A percentile compares a stretch with the other conserved stretches of the same genome.
Conservation (phyloP, 2,329 filamentous ascomycete species). For the Pseudogymnoascus sp. region DNA sequence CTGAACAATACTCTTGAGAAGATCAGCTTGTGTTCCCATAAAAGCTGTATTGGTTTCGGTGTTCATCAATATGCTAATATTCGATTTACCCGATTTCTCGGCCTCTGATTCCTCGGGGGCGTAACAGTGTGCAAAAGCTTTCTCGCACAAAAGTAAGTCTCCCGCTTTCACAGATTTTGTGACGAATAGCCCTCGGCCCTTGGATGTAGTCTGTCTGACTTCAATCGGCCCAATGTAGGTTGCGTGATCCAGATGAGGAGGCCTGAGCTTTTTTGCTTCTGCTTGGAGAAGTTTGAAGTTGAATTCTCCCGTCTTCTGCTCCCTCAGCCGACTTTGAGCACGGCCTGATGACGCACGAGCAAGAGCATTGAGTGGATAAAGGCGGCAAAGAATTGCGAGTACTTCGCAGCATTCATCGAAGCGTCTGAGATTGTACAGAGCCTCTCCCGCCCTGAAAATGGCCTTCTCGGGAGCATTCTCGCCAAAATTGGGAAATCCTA, state of each 20-base stretch:
- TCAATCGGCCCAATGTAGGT: slow-evolving; percentile 38
- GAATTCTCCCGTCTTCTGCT: slow-evolving; percentile 36
- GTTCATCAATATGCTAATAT: slow-evolving; percentile 33
- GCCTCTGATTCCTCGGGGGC: slow-evolving; percentile 18
- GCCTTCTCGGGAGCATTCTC: slow-evolving; percentile 29
- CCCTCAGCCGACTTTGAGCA: slow-evolving; percentile 27
- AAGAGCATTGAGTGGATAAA: slow-evolving; percentile 33
- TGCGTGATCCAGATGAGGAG: slow-evolving; percentile 45
- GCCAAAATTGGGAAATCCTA: slow-evolving; percentile 22
- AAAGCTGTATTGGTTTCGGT: slow-evolving; percentile 25
- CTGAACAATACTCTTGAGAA: slow-evolving; percentile 36
- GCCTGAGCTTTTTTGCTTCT: slow-evolving; percentile 27
- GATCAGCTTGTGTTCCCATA: slow-evolving; percentile 34
- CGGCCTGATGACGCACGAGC: slow-evolving; percentile 34
- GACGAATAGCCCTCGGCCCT: slow-evolving; percentile 46
- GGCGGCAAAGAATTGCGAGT: slow-evolving; percentile 19
- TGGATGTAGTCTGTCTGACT: slow-evolving; percentile 33
- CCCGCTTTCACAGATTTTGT: slow-evolving; percentile 40
- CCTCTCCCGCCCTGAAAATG: slow-evolving; percentile 31
- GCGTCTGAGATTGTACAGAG: slow-evolving; percentile 31
- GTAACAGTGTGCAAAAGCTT: slow-evolving; percentile 44
- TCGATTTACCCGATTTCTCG: slow-evolving; percentile 13
- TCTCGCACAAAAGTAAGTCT: slow-evolving; percentile 49
- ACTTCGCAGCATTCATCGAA: slow-evolving; percentile 29
- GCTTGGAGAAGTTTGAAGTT: slow-evolving; percentile 34